A percentile compares a stretch with the other conserved stretches of the same genome.
These are phyloP conservation scores for Rhytidhysteron rufulum DNA, from an alignment of 2,329 filamentous ascomycete genomes.

Conservation along the genomic window DNA sequence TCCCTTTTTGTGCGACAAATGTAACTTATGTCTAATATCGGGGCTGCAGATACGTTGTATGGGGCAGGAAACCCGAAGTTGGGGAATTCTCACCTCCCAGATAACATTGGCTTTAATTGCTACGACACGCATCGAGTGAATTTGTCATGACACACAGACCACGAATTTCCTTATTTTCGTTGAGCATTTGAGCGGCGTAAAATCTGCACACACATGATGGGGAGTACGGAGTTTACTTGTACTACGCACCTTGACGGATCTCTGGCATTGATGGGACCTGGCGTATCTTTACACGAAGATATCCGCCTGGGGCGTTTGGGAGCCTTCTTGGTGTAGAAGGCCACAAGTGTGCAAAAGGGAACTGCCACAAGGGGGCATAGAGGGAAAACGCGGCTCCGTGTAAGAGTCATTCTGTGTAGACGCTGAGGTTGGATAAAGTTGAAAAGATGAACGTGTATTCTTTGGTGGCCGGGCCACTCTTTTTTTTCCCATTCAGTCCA, in stretches of 20 bases:
- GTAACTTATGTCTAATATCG: too few species aligned
- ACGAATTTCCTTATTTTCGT: constrained; percentile 15
- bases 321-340: too few species aligned
- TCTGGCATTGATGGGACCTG: constrained; percentile 10
- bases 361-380: too few species aligned
- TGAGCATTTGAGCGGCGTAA: constrained; percentile 19
- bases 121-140: not conserved
- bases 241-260: constrained; percentile 2
- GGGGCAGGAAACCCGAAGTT: constrained; percentile 14
- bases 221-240: constrained; percentile 5
- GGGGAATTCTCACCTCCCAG: constrained; percentile 12
- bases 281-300: too few species aligned
- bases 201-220: constrained; percentile 6
- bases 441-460: too few species aligned
- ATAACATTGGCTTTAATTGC: constrained; percentile 1
- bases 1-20: too few species aligned
- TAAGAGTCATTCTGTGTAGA: too few species aligned
- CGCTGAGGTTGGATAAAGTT: too few species aligned
- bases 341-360: not conserved
- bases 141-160: constrained; percentile 7
- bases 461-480: too few species aligned
- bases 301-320: too few species aligned
- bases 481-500: too few species aligned
- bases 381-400: too few species aligned
- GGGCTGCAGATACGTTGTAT: constrained; percentile 12